Evolutionary conservation across 1,284 basidiomycete species (phyloP).

Genomic region (Melampsora americana): DNA sequence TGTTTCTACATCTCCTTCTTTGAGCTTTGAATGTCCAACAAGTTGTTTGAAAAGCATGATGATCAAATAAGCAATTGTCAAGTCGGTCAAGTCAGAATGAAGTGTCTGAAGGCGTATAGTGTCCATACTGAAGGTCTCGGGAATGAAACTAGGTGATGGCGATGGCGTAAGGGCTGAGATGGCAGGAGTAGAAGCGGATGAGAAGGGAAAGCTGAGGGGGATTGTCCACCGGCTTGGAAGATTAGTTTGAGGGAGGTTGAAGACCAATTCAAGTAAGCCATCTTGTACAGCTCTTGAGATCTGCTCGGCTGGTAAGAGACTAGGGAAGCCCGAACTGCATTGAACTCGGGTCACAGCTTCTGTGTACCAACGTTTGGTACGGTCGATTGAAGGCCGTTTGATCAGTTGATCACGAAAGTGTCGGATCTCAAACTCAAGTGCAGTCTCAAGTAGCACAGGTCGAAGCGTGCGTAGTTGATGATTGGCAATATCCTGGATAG

Average conservation of each 20-base stretch:
- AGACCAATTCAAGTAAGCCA: constrained; percentile 69
- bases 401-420: constrained; percentile 67
- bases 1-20: constrained; percentile 58
- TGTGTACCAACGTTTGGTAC: constrained; percentile 35
- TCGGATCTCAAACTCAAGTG: constrained; percentile 74
- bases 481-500: constrained; percentile 79
- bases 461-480: constrained; percentile 85
- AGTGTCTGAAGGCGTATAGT: constrained; percentile 68
- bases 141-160: constrained; percentile 59
- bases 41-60: constrained; percentile 75
- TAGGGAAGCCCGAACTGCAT: neutral
- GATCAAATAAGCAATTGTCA: constrained; percentile 73
- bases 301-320: constrained; percentile 48
- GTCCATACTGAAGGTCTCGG: constrained; percentile 82
- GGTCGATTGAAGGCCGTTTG: constrained; percentile 52
- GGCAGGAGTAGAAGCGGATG: constrained; percentile 39
- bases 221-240: constrained; percentile 51
- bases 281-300: constrained; percentile 61
- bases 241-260: constrained; percentile 56
- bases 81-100: constrained; percentile 70
- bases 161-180: constrained; percentile 53
- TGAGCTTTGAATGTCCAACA: constrained; percentile 49
- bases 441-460: constrained; percentile 75
- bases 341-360: constrained; percentile 7
- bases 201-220: constrained; percentile 51